Base-by-base conservation (phyloP, 2,329 filamentous ascomycete genomes). In the Cercospora beticola region DNA sequence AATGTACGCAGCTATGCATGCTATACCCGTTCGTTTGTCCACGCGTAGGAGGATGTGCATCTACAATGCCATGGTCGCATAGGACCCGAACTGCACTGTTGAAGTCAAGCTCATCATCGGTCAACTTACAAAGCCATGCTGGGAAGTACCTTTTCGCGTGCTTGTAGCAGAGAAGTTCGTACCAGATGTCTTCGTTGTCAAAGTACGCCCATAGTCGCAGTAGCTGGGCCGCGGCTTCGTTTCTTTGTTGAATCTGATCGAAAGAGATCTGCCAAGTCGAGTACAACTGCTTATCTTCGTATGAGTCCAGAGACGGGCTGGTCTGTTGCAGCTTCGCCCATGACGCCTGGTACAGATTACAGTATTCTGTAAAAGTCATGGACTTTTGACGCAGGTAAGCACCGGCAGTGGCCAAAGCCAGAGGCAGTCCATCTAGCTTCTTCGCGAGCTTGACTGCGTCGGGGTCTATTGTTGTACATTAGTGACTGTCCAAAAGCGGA, bases 191-290 rank as follows among this genome's bases (percentile, higher is more conserved):
- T 16, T 43, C n/a, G 7, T 64, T 46, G 46, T 57, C 30, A 9
- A 70, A 33, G 30, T 31, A 70, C 8, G 68, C 56, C 68, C 65
- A 70, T 4, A 68, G 57, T 9, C 49, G 12, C 1, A 79, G 74
- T 43, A 78, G 64, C 5, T 74, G 67, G 2, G 73, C 74, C 5
- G 76, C 72, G 5, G 56, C 18, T 52, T 71, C 43, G 57, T 74
- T 73, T 64, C 72, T 69, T 5, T 67, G 59, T n/a, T 62, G 33
- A 8, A 78, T 72, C 12, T 75, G 73, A 28, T 78, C 66, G 67
- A 77, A 78, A 4, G 74, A 77, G 31, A 79, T 75, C 16, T 70
- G 71, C 77, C 74, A 79, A 16, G 75, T 78, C n/a, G 74, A 77
- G 68, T 75, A 74, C 52, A 79, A 7, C 26, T 64, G 67, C 9